These are phyloP conservation scores for Candida awuae DNA, from an alignment of 805 yeast species.

Conservation along the genomic window DNA sequence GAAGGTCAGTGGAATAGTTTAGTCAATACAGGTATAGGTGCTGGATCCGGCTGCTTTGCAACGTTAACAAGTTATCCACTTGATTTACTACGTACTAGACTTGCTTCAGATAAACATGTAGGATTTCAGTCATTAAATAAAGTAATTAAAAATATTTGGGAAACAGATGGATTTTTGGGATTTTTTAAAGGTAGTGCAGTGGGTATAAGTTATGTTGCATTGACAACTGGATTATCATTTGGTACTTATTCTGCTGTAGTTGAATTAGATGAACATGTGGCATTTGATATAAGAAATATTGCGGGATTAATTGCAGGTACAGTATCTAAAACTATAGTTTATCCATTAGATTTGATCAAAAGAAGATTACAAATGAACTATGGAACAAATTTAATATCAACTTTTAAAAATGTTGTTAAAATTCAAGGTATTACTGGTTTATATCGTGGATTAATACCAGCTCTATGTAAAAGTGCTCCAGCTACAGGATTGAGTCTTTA, in stretches of 20 bases:
- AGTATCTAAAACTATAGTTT: slow-evolving; percentile 61
- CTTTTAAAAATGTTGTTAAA: slow-evolving; percentile 34
- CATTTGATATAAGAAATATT: slow-evolving; percentile 12
- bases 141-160: slow-evolving; percentile 31
- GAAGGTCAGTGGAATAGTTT: too few species aligned
- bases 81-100: slow-evolving; percentile 79
- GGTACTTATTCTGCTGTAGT: slow-evolving; percentile 46
- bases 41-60: slow-evolving; percentile 67
- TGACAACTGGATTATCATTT: slow-evolving; percentile 70
- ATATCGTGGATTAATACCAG: slow-evolving; percentile 66
- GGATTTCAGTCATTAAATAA: slow-evolving; percentile 27
- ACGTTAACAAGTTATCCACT: slow-evolving; percentile 78
- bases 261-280: not conserved
- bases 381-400: slow-evolving; percentile 13
- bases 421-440: slow-evolving; percentile 60
- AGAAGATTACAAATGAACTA: slow-evolving; percentile 61
- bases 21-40: slow-evolving; percentile 47
- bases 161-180: slow-evolving; percentile 34
- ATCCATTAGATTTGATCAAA: slow-evolving; percentile 81
- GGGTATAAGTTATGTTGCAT: slow-evolving; percentile 53
- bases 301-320: slow-evolving; percentile 76
- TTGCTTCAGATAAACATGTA: slow-evolving; percentile 53
- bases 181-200: slow-evolving; percentile 44
- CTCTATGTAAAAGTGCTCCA: slow-evolving; percentile 75
- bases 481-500: slow-evolving; percentile 38